phyloP scores from a whole-genome alignment of 805 yeast genomes.

The Maudiozyma barnettii region DNA sequence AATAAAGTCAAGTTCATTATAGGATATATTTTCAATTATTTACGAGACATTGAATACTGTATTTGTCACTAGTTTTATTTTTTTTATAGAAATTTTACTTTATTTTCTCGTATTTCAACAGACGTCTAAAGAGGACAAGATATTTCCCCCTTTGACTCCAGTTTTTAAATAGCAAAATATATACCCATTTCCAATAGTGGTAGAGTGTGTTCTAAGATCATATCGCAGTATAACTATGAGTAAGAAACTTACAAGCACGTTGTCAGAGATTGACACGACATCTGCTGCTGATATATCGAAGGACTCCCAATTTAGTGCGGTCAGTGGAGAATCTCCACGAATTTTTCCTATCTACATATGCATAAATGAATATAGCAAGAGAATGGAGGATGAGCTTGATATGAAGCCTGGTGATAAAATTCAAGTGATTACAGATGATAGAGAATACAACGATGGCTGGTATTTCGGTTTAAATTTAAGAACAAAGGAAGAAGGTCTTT shows the following conservation, averaged over 20 bases:
- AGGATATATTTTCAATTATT: too few relatives aligned
- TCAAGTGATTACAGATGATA: slow-evolving; percentile 85
- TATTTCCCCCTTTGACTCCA: too few relatives aligned
- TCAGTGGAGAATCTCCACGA: slow-evolving; percentile 4
- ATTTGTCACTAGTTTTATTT: too few relatives aligned
- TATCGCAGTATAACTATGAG: slow-evolving; percentile 2
- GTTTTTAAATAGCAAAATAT: too few relatives aligned
- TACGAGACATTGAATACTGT: too few relatives aligned
- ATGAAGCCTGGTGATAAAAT: slow-evolving; percentile 75
- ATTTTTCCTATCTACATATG: slow-evolving; percentile 38
- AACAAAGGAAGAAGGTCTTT: slow-evolving; percentile 72
- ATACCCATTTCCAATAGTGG: too few relatives aligned
- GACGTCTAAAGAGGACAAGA: too few relatives aligned
- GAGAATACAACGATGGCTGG: slow-evolving; percentile 96
- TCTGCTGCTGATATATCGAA: slow-evolving; percentile 1
- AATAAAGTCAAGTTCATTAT: too few relatives aligned
- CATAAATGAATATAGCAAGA: slow-evolving; percentile 76
- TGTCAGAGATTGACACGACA: slow-evolving; percentile 6
- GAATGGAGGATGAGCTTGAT: slow-evolving; percentile 83
- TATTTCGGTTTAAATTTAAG: slow-evolving; percentile 75
- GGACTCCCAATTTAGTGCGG: slow-evolving; percentile 2
- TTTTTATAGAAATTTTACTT: too few relatives aligned
- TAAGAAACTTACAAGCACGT: slow-evolving; percentile 5
- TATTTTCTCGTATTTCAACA: too few relatives aligned
- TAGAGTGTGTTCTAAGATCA: too few relatives aligned